Base-by-base conservation (phyloP, 305 asterid genomes). In the Rubia balearica region DNA sequence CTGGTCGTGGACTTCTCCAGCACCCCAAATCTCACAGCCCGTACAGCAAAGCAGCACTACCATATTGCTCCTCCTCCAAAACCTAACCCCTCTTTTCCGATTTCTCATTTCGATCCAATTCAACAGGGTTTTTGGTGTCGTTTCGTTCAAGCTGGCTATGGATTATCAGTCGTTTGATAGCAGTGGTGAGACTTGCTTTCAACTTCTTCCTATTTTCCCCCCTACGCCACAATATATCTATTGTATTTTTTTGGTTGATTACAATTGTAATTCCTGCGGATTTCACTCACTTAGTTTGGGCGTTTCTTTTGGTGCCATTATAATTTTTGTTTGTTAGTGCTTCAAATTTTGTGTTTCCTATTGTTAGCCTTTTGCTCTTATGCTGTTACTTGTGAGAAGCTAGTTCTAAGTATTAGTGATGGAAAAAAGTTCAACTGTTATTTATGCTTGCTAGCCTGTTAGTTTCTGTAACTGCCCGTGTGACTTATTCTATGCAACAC, bases 161-260 rank as follows among this genome's bases (percentile, higher is more conserved):
- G 96, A 88, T 71, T 89, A 88, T 83, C 90, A 81, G 75, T 83
- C 95, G 49, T 88, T 78, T 67, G 95, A 87, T 73, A 86, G 95
- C 82, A 88, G 96, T 71, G 98, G 96, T 89, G 74, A 80, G 88
- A 56, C 65, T 19, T 57, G 49, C 49, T 12, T 74, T 76, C 22
- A 10, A n/a, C 36, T 38, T 60, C 61, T 71, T 56, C 67, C 7
- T 59, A 4, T 9, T 22, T 21, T 59, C 12, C 38, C 42, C 22
- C 42, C 43, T 13, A 13, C n/a, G 41, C 65, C 38, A 24, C 33
- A 60, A 19, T 53, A 2, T 53, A 53, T 53, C 59, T 49, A 16
- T 49, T 49, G 56, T 14, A 7, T 16, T 53, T n/a, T 36, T 53
- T 53, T 21, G 24, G 59, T 51, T 53, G 22, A 53, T 53, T 53